Evolutionary conservation across 176 grass and related monocot species (phyloP).

Genomic region (Metroxylon sagu): DNA sequence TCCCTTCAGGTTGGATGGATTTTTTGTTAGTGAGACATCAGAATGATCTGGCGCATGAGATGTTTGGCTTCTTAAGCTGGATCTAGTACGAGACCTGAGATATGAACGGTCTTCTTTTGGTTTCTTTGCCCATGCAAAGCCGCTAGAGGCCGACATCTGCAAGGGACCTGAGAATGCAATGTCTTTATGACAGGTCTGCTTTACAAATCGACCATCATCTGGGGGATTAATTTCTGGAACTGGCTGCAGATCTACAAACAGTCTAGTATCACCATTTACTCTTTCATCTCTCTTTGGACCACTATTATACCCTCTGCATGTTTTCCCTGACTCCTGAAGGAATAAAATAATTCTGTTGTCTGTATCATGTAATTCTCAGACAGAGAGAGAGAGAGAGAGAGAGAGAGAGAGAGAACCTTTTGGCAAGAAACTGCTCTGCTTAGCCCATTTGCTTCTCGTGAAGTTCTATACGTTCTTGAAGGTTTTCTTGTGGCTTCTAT

Average conservation of each 20-base stretch:
- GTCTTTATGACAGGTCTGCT: constrained; percentile 19
- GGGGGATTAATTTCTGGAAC: constrained; percentile 23
- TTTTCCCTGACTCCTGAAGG: constrained; percentile 2
- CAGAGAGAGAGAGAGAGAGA: not conserved
- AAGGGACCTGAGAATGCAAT: constrained; percentile 25
- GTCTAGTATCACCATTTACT: constrained; percentile 20
- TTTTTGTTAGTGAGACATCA: not conserved
- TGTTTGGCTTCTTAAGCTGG: not conserved
- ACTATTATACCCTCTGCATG: constrained; percentile 1
- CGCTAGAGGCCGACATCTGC: constrained; percentile 40
- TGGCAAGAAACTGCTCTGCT: constrained; percentile 10
- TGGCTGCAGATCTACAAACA: constrained; percentile 42
- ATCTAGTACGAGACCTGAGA: constrained; percentile 7
- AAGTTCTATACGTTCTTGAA: constrained; percentile 7
- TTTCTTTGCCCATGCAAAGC: constrained; percentile 70
- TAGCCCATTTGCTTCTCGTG: constrained; percentile 9
- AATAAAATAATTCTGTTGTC: not conserved
- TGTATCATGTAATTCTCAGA: too few relatives aligned
- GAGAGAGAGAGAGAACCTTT: constrained; percentile 27
- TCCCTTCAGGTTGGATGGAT: not conserved
- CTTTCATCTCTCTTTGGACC: constrained; percentile 12
- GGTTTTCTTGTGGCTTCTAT: constrained; percentile 6
- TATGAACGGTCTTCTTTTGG: constrained; percentile 26
- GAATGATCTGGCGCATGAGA: not conserved
- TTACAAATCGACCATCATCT: constrained; percentile 16